Evolutionary conservation across 805 yeast genomes (phyloP), one percentile per base, ranked within the genome.

Genomic region (Candida dendrica): DNA sequence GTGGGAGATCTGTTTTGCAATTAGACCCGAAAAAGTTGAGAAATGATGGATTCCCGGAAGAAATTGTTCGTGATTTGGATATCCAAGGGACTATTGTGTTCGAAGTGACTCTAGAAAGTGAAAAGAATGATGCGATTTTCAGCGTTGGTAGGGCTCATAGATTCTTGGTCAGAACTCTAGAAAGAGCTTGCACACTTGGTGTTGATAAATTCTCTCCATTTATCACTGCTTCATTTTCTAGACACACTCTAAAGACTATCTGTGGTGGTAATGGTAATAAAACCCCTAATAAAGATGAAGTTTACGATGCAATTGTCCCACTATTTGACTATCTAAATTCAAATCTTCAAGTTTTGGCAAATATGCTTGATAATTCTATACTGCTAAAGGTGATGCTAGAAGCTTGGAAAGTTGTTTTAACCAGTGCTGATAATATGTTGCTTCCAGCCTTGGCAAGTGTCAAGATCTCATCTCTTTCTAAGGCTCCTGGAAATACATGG

Each of bases 131-230:
- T 60, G 88, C 95, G 1, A 63, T 86, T 8, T 91, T 84, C 53
- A 83, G 81, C 37, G 72, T 91, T 61, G 95, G 95, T 1, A 74
- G 82, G 48, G 81, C 91, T 0, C 76, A 81, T 51, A 66, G 91
- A 47, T 72, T 80, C 1, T 64, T 91, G 24, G 63, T 70, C 27
- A 71, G 89, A 45, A 70, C 81, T 1, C 77, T 79, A 56, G 84
- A 84, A 41, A 74, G 85, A 42, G 75, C 84, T 44, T 72, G 84
- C 39, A 76, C 80, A 42, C 58, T 78, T 43, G 75, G 91, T 47
- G 93, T 86, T 8, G 84, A 77, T 40, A 83, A 84, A 49, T 85
- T 89, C 50, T 68, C 86, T 0, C 65, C 76, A 2, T 80, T 76
- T 47, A 79, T 90, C 40, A 71, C 72, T 34, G 74, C 63, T 48